Evolutionary conservation across 306 rosid species (phyloP).

Genomic region (Prosopis cineraria): DNA sequence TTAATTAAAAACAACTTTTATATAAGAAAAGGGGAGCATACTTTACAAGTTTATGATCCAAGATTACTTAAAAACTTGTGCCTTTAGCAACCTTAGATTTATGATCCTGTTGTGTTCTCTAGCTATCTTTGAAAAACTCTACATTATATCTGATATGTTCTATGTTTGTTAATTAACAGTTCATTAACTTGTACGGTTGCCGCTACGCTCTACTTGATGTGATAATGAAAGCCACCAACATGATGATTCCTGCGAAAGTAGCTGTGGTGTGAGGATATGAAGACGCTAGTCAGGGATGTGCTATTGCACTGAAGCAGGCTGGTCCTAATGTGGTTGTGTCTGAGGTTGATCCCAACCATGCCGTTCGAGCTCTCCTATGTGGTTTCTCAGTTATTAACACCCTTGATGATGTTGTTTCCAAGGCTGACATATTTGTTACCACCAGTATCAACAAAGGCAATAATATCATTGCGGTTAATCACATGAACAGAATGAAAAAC

Average conservation of each 20-base stretch:
- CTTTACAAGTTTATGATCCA: no score
- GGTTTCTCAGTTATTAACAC: constrained; percentile 67
- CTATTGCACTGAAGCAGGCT: constrained; percentile 89
- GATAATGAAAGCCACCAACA: constrained; percentile 92
- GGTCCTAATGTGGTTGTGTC: constrained; percentile 90
- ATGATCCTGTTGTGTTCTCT: no score
- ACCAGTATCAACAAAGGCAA: constrained; percentile 88
- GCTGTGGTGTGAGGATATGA: constrained; percentile 83
- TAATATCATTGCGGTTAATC: constrained; percentile 64
- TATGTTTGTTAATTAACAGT: constrained; percentile 47
- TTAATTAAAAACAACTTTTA: no score
- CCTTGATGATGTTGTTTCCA: constrained; percentile 54
- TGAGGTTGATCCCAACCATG: constrained; percentile 86
- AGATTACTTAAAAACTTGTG: no score
- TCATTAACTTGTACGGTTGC: constrained; percentile 93
- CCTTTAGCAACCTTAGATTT: no score
- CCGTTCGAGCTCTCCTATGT: constrained; percentile 90
- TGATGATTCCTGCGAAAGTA: constrained; percentile 93
- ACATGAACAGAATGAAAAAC: constrained; percentile 65
- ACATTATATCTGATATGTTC: constrained; percentile 8
- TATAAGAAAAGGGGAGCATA: no score
- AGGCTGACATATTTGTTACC: constrained; percentile 84
- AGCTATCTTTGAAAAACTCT: no score
- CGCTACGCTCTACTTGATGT: constrained; percentile 95
- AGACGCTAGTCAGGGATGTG: constrained; percentile 98